phyloP scores from a whole-genome alignment of 306 rosid species.

The Lathyrus sativus region DNA sequence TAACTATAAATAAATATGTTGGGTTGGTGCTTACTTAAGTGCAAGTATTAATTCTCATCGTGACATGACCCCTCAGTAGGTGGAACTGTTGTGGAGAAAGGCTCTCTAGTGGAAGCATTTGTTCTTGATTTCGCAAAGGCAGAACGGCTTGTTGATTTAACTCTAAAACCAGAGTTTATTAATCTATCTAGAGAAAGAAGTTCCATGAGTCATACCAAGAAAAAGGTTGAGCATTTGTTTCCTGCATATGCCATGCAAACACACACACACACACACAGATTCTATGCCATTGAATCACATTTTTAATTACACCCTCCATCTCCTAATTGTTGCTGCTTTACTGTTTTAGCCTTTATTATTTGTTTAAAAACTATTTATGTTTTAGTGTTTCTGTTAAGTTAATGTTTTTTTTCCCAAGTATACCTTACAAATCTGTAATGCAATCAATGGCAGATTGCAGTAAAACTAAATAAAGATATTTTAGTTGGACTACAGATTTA shows the following conservation, averaged over 20 bases:
- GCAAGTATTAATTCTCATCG: conserved; percentile 26
- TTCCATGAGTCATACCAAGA: conserved; percentile 49
- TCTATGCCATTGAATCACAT: not conserved
- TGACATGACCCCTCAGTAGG: conserved; percentile 53
- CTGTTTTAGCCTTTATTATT: not conserved
- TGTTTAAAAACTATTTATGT: not conserved
- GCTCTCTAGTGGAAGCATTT: conserved; percentile 68
- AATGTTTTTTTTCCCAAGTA: not conserved
- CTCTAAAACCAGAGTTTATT: conserved; percentile 67
- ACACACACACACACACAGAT: too few relatives aligned
- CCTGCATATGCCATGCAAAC: not conserved
- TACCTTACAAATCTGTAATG: not conserved
- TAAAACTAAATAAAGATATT: not conserved
- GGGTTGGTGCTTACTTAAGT: conserved; percentile 21
- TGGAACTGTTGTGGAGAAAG: conserved; percentile 55
- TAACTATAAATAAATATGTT: conserved; percentile 4
- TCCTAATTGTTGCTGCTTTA: not conserved
- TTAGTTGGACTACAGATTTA: not conserved
- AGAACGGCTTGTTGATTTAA: conserved; percentile 77
- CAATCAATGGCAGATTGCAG: not conserved
- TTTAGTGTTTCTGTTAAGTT: not conserved
- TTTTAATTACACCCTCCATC: not conserved
- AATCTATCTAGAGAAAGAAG: conserved; percentile 48
- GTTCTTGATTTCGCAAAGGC: conserved; percentile 87
- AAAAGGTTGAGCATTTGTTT: conserved; percentile 59